These are phyloP conservation scores for Taphrina populina DNA, from an alignment of 1,139 yeast species.

Conservation along the genomic window DNA sequence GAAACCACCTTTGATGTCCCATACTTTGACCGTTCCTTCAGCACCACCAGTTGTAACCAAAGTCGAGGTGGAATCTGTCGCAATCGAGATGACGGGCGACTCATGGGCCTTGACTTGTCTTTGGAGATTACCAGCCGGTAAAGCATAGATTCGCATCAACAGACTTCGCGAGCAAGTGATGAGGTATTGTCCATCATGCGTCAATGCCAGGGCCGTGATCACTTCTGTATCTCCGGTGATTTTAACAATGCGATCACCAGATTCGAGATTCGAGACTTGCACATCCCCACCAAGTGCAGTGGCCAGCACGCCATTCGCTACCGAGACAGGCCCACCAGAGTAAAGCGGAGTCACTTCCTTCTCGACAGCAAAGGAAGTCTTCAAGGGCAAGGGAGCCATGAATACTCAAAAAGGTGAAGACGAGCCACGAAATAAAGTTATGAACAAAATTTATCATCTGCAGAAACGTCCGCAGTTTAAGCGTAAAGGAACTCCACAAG, in stretches of 20 bases:
- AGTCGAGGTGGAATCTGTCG: conserved; percentile 76
- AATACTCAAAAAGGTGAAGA: no score
- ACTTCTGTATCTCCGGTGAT: conserved; percentile 85
- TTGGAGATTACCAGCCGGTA: conserved; percentile 44
- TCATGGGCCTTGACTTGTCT: conserved; percentile 52
- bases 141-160: conserved; percentile 65
- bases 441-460: no score
- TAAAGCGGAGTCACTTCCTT: conserved; percentile 67
- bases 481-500: no score
- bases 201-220: conserved; percentile 68
- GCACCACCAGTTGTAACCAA: conserved; percentile 92
- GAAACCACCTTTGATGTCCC: conserved; percentile 87
- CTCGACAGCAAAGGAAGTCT: conserved; percentile 34
- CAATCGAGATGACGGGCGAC: conserved; percentile 78
- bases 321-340: conserved; percentile 77
- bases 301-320: conserved; percentile 74
- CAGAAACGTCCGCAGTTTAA: no score
- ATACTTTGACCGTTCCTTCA: conserved; percentile 86
- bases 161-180: conserved; percentile 82
- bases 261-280: conserved; percentile 61
- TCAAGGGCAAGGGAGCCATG: conserved; percentile 29
- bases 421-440: no score
- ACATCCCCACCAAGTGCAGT: conserved; percentile 76
- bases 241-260: conserved; percentile 59
- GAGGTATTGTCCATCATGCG: conserved; percentile 71